Base-by-base conservation (phyloP, 805 yeast genomes). In the Ogataea methanolica region DNA sequence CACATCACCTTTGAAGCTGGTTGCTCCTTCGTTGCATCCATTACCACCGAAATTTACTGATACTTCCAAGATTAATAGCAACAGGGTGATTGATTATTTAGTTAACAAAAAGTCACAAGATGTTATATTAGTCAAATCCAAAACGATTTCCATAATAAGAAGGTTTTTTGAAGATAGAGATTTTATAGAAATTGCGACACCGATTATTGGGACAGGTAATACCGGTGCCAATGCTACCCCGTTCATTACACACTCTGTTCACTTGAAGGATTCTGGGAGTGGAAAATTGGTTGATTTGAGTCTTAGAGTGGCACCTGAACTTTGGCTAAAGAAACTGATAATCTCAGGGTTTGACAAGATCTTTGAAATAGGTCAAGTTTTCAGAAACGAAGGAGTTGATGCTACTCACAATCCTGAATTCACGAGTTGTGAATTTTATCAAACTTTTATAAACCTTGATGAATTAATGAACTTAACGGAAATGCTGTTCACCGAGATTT, bases 141-240 rank as follows among this genome's bases (percentile, higher is more conserved):
- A 67, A n/a, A 68, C 90, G 1, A 71, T 83, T 2, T 69, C 71
- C 11, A 61, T 74, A 2, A 70, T 92, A 4, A 68, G 97, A 21
- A 52, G 59, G 1, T 90, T 79, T 56, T 73, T 92, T 19, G 71
- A 73, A 37, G 56, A 59, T 0, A 66, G 69, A 21, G 80, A 71
- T 1, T 94, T 90, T 54, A 51, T 87, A 3, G 97, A 90, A 62
- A 96, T 94, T 0, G 86, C 84, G 44, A 94, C 99, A 0, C 99
- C 99, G 0, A 78, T 90, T 1, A 65, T 94, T 12, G 78, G 89
- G 0, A 58, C 70, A 6, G 81, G 83, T 1, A 69, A 72, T 33
- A 79, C 90, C 0, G 99, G 99, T 2, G 99, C 99, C 5, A 82
- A 83, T 57, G 98, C 99, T 0, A 76, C 77, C n/a, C 96, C 98